Conservation (phyloP, 225 moss, liverwort and hornwort species). For the Physcomitrium patens region DNA sequence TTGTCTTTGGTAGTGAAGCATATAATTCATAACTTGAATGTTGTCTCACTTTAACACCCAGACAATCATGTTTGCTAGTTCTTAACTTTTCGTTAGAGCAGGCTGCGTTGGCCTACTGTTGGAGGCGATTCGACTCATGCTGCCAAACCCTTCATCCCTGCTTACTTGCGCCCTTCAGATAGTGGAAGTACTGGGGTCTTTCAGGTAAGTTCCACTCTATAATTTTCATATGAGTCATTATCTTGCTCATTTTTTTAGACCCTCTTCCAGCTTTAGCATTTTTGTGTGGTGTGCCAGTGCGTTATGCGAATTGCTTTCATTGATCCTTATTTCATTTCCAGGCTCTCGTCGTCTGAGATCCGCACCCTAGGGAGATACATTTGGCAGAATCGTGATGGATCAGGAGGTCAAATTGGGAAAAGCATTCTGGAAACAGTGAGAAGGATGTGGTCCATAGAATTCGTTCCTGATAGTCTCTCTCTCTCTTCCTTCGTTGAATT, state of each 20-base stretch:
- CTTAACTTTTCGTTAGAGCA: conserved; percentile 43
- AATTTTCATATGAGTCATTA: background rate
- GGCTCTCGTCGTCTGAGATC: conserved; percentile 82
- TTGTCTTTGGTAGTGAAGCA: background rate
- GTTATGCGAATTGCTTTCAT: conserved; percentile 8
- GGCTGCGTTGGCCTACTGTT: conserved; percentile 92
- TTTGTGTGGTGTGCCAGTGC: conserved; percentile 15
- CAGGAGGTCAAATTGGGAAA: conserved; percentile 60
- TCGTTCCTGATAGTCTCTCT: conserved; percentile 75
- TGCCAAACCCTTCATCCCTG: conserved; percentile 64
- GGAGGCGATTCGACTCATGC: conserved; percentile 75
- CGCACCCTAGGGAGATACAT: conserved; percentile 83
- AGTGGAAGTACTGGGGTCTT: conserved; percentile 88
- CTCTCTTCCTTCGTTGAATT: conserved; percentile 87
- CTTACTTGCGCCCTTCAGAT: conserved; percentile 70
- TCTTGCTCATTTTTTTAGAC: conserved; percentile 17
- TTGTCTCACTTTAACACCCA: background rate
- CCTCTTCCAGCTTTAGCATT: background rate
- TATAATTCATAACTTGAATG: background rate
- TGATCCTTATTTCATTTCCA: conserved; percentile 46
- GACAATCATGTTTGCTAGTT: conserved; percentile 6
- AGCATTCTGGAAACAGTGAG: conserved; percentile 76
- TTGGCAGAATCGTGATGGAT: conserved; percentile 87
- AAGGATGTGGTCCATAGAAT: conserved; percentile 75
- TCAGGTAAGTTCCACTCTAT: conserved; percentile 58